These are phyloP conservation scores for Jacaranda copaia DNA, from an alignment of 257 asterid species.

Conservation along the genomic window DNA sequence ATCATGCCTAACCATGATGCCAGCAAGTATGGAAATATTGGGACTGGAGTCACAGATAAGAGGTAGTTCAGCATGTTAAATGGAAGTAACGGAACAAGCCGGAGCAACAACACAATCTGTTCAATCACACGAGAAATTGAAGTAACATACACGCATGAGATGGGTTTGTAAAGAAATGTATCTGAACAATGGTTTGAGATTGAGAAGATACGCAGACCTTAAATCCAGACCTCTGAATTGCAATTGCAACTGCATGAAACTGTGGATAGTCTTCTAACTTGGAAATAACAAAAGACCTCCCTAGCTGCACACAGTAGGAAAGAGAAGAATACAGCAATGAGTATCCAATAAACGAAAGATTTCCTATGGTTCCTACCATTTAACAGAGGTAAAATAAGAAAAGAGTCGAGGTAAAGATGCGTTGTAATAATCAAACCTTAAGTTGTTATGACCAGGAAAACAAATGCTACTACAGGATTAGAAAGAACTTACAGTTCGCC, in stretches of 20 bases:
- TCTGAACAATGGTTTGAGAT: constrained; percentile 11
- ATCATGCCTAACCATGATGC: constrained; percentile 98
- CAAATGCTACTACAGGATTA: not conserved
- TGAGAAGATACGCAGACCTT: constrained; percentile 57
- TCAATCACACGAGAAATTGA: constrained; percentile 31
- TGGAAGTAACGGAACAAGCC: constrained; percentile 89
- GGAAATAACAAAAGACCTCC: constrained; percentile 84
- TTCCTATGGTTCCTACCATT: not conserved
- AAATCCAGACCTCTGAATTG: constrained; percentile 85
- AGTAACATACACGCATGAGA: not conserved
- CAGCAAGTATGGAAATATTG: constrained; percentile 67
- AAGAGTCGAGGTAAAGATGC: constrained; percentile 6
- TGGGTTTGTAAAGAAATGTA: not conserved
- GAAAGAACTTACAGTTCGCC: constrained; percentile 82
- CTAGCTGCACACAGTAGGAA: constrained; percentile 58
- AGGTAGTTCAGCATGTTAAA: constrained; percentile 92
- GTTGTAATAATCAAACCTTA: not conserved
- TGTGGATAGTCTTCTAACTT: constrained; percentile 83
- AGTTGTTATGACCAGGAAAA: not conserved
- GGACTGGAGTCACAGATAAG: constrained; percentile 81
- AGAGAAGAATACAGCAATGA: constrained; percentile 26
- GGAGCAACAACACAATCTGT: constrained; percentile 87
- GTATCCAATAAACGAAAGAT: not conserved
- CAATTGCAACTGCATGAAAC: constrained; percentile 83
- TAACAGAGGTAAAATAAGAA: not conserved